Conservation (phyloP, 1,139 yeast genomes). For the Lodderomyces elongisporus region DNA sequence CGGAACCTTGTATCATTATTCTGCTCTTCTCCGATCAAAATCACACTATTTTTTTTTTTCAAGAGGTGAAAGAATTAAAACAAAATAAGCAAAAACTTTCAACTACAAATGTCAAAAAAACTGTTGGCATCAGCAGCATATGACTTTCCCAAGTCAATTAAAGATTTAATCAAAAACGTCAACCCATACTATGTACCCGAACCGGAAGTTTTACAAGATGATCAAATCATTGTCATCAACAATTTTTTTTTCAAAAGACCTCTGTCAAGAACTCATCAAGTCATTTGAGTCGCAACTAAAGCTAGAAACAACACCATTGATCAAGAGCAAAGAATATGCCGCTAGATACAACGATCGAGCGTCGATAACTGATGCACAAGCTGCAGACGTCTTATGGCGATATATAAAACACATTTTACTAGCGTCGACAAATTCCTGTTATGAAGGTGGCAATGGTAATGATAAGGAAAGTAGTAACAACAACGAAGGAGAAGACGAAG, state of each 20-base stretch:
- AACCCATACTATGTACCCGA: slow-evolving; percentile 31
- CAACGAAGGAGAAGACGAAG: slow-evolving; percentile 17
- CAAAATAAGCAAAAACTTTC: no score
- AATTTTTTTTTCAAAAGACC: slow-evolving; percentile 37
- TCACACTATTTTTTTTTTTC: no score
- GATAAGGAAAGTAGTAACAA: slow-evolving; percentile 32
- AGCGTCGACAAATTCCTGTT: no score
- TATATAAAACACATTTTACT: slow-evolving; percentile 32
- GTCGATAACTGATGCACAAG: slow-evolving; percentile 32
- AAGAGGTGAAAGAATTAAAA: no score
- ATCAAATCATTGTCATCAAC: slow-evolving; percentile 43
- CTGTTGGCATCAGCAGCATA: no score
- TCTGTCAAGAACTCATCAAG: slow-evolving; percentile 42
- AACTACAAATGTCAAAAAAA: no score
- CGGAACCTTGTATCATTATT: no score
- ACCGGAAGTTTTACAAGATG: slow-evolving; percentile 26
- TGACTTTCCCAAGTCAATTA: slow-evolving; percentile 30
- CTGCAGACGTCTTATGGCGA: slow-evolving; percentile 43
- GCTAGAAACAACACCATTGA: slow-evolving; percentile 46
- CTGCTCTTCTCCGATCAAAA: no score
- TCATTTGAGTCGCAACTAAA: slow-evolving; percentile 28
- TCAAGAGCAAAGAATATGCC: slow-evolving; percentile 52
- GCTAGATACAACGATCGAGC: slow-evolving; percentile 56
- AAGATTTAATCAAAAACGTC: slow-evolving; percentile 17
- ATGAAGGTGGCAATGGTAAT: no score